A percentile compares a stretch with the other conserved stretches of the same genome.
Evolutionary conservation across 2,329 filamentous ascomycete genomes (phyloP).

Genomic region (Hypoxylon sp.): DNA sequence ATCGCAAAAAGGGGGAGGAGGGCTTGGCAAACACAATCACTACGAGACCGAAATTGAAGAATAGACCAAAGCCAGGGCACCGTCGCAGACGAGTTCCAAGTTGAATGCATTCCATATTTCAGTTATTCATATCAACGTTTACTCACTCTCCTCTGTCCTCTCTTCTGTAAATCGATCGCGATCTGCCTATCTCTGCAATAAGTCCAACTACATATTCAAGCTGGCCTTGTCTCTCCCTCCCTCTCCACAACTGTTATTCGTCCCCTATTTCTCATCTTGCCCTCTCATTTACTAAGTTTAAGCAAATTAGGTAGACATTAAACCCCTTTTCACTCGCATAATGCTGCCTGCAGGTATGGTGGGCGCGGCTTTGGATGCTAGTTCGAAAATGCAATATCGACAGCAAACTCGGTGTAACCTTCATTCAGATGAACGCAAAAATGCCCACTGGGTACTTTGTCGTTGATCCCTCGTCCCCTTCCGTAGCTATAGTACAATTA

Average conservation of each 20-base stretch:
- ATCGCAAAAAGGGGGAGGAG: conserved; percentile 18
- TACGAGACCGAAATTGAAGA: conserved; percentile 12
- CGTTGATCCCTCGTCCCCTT: conserved; percentile 15
- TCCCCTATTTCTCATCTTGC: conserved; percentile 9
- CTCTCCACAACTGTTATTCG: neutral
- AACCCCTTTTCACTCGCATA: conserved; percentile 9
- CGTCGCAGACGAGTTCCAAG: neutral
- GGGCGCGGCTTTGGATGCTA: conserved; percentile 11
- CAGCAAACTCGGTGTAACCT: conserved; percentile 14
- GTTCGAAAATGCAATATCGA: conserved; percentile 16
- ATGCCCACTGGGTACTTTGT: conserved; percentile 4
- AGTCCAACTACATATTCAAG: conserved; percentile 41
- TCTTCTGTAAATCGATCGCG: conserved; percentile 36
- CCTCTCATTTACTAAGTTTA: conserved; percentile 17
- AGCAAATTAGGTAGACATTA: conserved; percentile 40
- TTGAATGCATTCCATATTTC: conserved; percentile 9
- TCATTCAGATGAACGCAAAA: conserved; percentile 22
- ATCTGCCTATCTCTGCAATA: conserved; percentile 43
- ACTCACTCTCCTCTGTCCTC: conserved; percentile 1
- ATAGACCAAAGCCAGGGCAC: neutral
- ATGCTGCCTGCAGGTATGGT: too few species aligned
- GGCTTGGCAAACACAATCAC: conserved; percentile 19
- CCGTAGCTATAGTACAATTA: conserved; percentile 43
- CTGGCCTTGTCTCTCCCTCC: conserved; percentile 11
- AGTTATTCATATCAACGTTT: conserved; percentile 19